Evolutionary conservation across 2,329 filamentous ascomycete genomes (phyloP), one percentile per base, ranked within the genome.

Genomic region (Beauveria varroae): DNA sequence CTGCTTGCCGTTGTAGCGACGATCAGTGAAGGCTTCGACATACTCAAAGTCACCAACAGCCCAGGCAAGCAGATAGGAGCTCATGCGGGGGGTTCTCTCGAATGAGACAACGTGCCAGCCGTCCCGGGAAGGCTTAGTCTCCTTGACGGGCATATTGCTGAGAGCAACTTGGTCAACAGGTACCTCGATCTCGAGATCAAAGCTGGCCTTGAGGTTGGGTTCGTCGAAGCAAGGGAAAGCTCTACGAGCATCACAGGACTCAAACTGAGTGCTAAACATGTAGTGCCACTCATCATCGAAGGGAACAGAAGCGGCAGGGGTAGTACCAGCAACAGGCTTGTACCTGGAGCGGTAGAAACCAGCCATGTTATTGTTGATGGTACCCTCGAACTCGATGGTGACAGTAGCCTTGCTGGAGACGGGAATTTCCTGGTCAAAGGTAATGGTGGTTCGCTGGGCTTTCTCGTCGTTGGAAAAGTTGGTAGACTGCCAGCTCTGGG

Each of bases 201-300:
- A 98, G 2, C 92, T 93, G 12, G 95, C 91, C 78, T 99, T 99
- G 65, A 98, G 83, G 70, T 96, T 96, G 47, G 95, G 95, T 78
- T 99, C 95, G 71, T 99, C 95, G 71, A 98, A 98, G 78, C 95
- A 99, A 53, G 95, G 95, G 77, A 99, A 97, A 9, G 95, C 93
- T 67, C 93, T 84, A 66, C 95, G 88, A 64, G 95, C 95, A 76
- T 99, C 95, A 70, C 92, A 96, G 51, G 93, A 89, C 79, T 99
- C 95, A 71, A 99, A 99, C 73, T 99, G 95, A 54, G 95, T 99
- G 79, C 91, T 96, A 75, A 96, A 80, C 90, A 93, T 93, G 71
- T 84, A 83, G 73, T 86, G 83, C 71, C 81, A 84, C 68, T 86
- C 81, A 52, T 81, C 80, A 65, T 87, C 91, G 70, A 82, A 88